Evolutionary conservation across 2,329 filamentous ascomycete genomes (phyloP).

Genomic region (Periconia sp.): DNA sequence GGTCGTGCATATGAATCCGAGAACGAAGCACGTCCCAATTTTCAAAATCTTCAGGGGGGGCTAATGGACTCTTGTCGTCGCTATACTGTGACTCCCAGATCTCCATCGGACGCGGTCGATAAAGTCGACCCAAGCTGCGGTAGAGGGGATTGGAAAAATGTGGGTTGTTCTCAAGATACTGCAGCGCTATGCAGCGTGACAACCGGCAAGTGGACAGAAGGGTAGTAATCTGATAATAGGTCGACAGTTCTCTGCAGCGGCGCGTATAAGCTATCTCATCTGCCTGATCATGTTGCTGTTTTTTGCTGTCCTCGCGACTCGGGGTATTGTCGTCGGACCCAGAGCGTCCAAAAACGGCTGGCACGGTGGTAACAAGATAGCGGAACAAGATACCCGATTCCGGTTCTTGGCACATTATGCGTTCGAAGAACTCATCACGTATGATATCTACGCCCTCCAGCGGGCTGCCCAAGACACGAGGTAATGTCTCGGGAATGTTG

Average conservation of each 20-base stretch:
- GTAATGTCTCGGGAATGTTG: slow-evolving; percentile 5
- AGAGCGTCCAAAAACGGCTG: slow-evolving; percentile 5
- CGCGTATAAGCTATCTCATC: slow-evolving; percentile 8
- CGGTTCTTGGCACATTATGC: neutral
- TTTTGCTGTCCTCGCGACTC: neutral
- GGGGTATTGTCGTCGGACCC: neutral
- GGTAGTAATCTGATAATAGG: slow-evolving; percentile 6
- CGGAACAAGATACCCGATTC: slow-evolving; percentile 5
- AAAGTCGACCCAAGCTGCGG: slow-evolving; percentile 5
- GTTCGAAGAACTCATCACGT: too few species aligned
- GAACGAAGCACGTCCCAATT: slow-evolving; percentile 5
- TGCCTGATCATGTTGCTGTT: neutral
- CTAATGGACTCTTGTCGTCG: neutral
- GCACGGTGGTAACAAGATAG: slow-evolving; percentile 7
- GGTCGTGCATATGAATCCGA: slow-evolving; percentile 6
- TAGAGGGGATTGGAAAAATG: slow-evolving; percentile 3
- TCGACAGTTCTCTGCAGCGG: slow-evolving; percentile 6
- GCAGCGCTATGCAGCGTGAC: slow-evolving; percentile 2
- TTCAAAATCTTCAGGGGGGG: neutral
- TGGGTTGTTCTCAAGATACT: slow-evolving; percentile 1
- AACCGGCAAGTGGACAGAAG: slow-evolving; percentile 5
- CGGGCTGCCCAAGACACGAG: too few species aligned
- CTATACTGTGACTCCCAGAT: slow-evolving; percentile 4
- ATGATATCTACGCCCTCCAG: too few species aligned
- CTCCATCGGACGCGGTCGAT: neutral